Evolutionary conservation across 306 rosid species (phyloP).

Genomic region (Casuarina glauca): DNA sequence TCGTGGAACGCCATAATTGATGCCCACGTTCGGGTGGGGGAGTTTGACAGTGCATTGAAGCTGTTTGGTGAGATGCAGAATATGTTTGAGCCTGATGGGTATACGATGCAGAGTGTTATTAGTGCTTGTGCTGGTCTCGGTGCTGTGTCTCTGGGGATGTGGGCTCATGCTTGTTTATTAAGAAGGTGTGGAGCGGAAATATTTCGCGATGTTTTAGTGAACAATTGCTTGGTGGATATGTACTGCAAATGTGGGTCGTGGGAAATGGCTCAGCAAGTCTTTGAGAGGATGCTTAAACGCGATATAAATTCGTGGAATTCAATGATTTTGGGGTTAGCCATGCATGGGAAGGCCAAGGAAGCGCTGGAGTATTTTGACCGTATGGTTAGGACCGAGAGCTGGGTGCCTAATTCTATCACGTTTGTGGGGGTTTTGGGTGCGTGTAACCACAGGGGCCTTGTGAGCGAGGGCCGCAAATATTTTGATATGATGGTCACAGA

Average conservation of each 20-base stretch:
- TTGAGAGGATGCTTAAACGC: slow-evolving; percentile 54
- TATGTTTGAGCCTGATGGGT: slow-evolving; percentile 63
- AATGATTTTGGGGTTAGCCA: slow-evolving; percentile 64
- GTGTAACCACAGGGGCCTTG: slow-evolving; percentile 73
- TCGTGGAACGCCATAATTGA: slow-evolving; percentile 84
- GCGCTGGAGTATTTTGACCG: slow-evolving; percentile 48
- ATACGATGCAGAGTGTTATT: slow-evolving; percentile 75
- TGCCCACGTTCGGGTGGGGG: slow-evolving; percentile 49
- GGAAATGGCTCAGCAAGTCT: slow-evolving; percentile 61
- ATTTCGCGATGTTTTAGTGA: slow-evolving; percentile 45
- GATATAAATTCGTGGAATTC: slow-evolving; percentile 72
- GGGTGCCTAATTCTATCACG: slow-evolving; percentile 64
- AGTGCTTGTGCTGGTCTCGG: slow-evolving; percentile 76
- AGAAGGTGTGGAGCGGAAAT: slow-evolving; percentile 35
- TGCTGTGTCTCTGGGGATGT: slow-evolving; percentile 68
- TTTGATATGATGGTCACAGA: slow-evolving; percentile 58
- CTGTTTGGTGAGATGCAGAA: slow-evolving; percentile 60
- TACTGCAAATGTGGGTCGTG: slow-evolving; percentile 73
- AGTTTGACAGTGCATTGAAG: slow-evolving; percentile 50
- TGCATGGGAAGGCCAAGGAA: slow-evolving; percentile 65
- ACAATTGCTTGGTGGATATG: slow-evolving; percentile 73
- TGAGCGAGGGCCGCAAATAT: slow-evolving; percentile 52
- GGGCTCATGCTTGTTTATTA: slow-evolving; percentile 74
- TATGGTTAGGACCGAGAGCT: slow-evolving; percentile 42
- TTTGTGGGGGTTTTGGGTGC: slow-evolving; percentile 75